These are phyloP conservation scores for Panicum virgatum DNA, from an alignment of 202 grass and related monocot genomes.

Conservation along the genomic window DNA sequence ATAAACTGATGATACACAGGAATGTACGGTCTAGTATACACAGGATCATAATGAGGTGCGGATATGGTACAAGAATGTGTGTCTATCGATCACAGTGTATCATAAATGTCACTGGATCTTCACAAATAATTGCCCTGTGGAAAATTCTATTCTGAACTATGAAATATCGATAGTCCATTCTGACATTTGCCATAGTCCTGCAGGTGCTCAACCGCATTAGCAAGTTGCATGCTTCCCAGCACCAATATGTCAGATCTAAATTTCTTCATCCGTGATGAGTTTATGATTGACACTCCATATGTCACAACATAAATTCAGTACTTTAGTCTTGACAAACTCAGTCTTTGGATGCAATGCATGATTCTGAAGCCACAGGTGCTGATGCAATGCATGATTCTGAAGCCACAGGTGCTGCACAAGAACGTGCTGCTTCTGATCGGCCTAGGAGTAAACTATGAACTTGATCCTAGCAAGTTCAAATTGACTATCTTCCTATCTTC, in stretches of 20 bases:
- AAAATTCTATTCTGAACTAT: conserved; percentile 29
- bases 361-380: too few species aligned
- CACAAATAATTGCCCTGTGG: background rate
- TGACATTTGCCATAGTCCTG: background rate
- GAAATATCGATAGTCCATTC: background rate
- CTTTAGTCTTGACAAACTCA: background rate
- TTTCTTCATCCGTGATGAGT: background rate
- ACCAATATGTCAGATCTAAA: conserved; percentile 26
- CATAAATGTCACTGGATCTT: background rate
- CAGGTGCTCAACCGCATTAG: background rate
- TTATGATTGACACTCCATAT: background rate
- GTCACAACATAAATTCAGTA: background rate
- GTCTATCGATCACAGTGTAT: background rate
- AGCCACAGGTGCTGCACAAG: conserved; percentile 9
- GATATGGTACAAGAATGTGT: conserved; percentile 16
- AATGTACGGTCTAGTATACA: conserved; percentile 14
- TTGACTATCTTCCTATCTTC: background rate
- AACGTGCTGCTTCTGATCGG: background rate
- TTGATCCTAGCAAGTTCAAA: conserved; percentile 18
- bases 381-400: too few species aligned
- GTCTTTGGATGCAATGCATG: background rate
- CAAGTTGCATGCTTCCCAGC: too few species aligned
- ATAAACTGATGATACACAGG: background rate
- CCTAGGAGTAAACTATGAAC: conserved; percentile 2
- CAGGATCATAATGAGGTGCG: background rate